phyloP scores from a whole-genome alignment of 495 filamentous ascomycete species.

The Penicillium egyptiacum region DNA sequence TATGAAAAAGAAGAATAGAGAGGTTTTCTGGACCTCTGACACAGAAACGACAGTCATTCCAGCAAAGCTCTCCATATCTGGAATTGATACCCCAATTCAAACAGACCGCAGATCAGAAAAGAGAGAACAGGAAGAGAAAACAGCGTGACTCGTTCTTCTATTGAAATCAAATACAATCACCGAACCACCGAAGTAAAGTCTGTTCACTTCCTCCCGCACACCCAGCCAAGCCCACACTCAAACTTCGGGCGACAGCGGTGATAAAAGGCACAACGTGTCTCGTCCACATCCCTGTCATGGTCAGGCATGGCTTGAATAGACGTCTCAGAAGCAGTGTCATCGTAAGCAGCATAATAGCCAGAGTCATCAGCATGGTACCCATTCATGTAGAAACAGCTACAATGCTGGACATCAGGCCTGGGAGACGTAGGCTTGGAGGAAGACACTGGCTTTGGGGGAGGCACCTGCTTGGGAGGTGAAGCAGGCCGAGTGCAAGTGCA shows the following conservation, averaged over 20 bases:
- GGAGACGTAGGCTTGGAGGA: neutral
- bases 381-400: neutral
- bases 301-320: neutral
- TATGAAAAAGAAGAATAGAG: neutral
- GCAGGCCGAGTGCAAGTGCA: neutral
- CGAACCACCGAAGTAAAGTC: neutral
- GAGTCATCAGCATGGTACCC: neutral
- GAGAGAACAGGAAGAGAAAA: neutral
- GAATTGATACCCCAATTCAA: neutral
- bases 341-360: neutral
- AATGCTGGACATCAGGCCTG: neutral
- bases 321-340: slow-evolving; percentile 5
- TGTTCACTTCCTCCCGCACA: slow-evolving; percentile 6
- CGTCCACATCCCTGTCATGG: neutral
- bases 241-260: slow-evolving; percentile 9
- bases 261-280: neutral
- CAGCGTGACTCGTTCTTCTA: neutral
- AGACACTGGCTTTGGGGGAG: neutral
- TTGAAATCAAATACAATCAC: neutral
- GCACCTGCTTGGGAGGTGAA: neutral
- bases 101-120: neutral
- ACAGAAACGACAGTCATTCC: neutral
- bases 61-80: neutral
- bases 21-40: neutral
- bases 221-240: slow-evolving; percentile 5